phyloP scores from a whole-genome alignment of 129 eudicot species.

The Daucus carota region DNA sequence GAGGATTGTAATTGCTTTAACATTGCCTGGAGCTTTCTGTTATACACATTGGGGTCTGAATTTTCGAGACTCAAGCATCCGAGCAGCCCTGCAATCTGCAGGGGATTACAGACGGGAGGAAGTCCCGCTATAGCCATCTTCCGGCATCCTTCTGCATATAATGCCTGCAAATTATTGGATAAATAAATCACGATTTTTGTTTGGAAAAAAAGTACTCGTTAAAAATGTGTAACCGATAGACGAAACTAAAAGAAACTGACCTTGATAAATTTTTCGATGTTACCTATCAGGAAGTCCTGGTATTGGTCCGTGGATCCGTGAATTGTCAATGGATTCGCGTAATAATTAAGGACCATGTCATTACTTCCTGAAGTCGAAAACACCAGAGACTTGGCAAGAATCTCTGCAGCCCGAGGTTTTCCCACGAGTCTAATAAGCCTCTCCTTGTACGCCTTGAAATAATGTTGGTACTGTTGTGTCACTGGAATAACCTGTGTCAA shows the following conservation, averaged over 20 bases:
- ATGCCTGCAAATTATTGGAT: slow-evolving; percentile 1
- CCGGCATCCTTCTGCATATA: slow-evolving; percentile 31
- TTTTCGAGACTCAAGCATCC: slow-evolving; percentile 40
- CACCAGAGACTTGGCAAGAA: slow-evolving; percentile 1
- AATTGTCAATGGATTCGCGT: neutral
- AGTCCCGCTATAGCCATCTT: slow-evolving; percentile 38
- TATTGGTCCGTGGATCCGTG: neutral
- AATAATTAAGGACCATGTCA: slow-evolving; percentile 1
- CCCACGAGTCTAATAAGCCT: neutral
- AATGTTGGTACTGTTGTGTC: neutral
- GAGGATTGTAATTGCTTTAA: slow-evolving; percentile 32
- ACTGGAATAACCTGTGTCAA: neutral
- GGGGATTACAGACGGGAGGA: slow-evolving; percentile 41
- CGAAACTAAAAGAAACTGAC: neutral
- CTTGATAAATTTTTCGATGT: neutral
- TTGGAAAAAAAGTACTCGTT: neutral
- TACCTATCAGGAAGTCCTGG: neutral
- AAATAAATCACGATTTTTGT: neutral
- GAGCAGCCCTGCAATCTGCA: slow-evolving; percentile 17
- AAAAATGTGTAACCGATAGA: neutral
- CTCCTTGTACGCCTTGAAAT: neutral
- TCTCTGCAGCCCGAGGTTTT: neutral
- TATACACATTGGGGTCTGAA: slow-evolving; percentile 39
- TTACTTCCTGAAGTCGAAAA: slow-evolving; percentile 14
- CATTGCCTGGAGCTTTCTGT: slow-evolving; percentile 36